phyloP scores from a whole-genome alignment of 75 land plant species.

The Sequoiadendron giganteum region DNA sequence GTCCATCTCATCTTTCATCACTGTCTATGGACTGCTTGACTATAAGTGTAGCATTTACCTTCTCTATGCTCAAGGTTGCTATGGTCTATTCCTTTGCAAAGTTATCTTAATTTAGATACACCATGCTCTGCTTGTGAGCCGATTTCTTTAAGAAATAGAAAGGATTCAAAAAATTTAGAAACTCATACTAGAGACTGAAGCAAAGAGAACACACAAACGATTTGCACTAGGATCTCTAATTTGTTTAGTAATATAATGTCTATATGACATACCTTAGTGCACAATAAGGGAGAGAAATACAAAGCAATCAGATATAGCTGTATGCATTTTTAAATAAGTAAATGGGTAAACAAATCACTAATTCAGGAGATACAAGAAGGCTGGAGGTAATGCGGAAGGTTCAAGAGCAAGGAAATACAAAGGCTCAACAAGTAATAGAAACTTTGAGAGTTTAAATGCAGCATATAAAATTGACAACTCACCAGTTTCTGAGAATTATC shows the following conservation, averaged over 20 bases:
- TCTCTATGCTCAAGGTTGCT: too few species aligned
- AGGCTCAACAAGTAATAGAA: not conserved
- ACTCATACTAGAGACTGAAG: not conserved
- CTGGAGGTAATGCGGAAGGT: not conserved
- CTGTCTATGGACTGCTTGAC: too few species aligned
- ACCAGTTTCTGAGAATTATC: constrained; percentile 85
- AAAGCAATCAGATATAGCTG: not conserved
- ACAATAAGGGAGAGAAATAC: not conserved
- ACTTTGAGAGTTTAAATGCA: not conserved
- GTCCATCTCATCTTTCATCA: too few species aligned
- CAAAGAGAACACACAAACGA: not conserved
- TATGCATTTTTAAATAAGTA: not conserved
- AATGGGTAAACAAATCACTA: not conserved
- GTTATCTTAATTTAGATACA: not conserved
- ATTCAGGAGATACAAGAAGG: not conserved
- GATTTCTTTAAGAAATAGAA: too few species aligned
- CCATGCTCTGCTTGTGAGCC: not conserved
- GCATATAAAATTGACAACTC: constrained; percentile 9
- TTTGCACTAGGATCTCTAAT: not conserved
- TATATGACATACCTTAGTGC: not conserved
- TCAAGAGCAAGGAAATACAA: not conserved
- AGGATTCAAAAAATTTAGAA: not conserved
- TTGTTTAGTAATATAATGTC: not conserved
- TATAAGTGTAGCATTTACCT: too few species aligned
- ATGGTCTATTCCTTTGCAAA: not conserved